A percentile compares a stretch with the other conserved stretches of the same genome.
These are phyloP conservation scores for Penicillium longicatenatum DNA, from an alignment of 495 filamentous ascomycete genomes.

Conservation along the genomic window DNA sequence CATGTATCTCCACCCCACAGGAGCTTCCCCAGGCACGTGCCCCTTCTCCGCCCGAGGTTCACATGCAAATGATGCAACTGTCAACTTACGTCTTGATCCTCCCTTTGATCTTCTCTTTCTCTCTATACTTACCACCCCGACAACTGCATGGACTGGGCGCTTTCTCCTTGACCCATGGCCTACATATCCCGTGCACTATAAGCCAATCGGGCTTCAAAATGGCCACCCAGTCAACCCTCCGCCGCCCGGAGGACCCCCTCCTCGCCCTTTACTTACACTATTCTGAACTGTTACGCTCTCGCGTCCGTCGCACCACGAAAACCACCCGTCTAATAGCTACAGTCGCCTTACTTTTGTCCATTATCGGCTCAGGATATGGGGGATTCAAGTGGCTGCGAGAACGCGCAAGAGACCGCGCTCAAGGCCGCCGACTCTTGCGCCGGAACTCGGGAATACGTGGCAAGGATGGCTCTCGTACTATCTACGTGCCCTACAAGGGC, in stretches of 20 bases:
- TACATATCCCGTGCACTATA: constrained; percentile 7
- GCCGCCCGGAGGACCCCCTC: constrained; percentile 68
- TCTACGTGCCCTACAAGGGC: constrained; percentile 90
- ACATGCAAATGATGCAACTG: constrained; percentile 35
- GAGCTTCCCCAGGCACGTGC: constrained; percentile 31
- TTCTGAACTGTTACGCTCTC: constrained; percentile 58
- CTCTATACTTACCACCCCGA: neutral
- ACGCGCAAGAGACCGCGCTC: constrained; percentile 72
- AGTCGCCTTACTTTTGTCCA: constrained; percentile 69
- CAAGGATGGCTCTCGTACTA: constrained; percentile 90
- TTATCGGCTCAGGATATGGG: constrained; percentile 75
- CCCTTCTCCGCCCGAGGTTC: constrained; percentile 32
- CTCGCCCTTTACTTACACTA: constrained; percentile 69
- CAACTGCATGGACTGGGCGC: constrained; percentile 7
- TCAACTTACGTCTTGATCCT: constrained; percentile 19
- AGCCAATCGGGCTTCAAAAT: constrained; percentile 46
- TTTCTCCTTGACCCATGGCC: constrained; percentile 15
- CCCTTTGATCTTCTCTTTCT: constrained; percentile 3
- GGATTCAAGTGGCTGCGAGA: constrained; percentile 71
- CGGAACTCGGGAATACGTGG: constrained; percentile 90
- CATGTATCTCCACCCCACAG: constrained; percentile 1
- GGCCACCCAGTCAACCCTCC: constrained; percentile 86
- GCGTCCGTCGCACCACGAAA: constrained; percentile 62
- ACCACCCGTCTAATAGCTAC: constrained; percentile 72
- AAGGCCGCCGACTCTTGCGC: constrained; percentile 75